Evolutionary conservation across 495 filamentous ascomycete species (phyloP), one percentile per base, ranked within the genome.

Genomic region (Trichoderma gamsii): DNA sequence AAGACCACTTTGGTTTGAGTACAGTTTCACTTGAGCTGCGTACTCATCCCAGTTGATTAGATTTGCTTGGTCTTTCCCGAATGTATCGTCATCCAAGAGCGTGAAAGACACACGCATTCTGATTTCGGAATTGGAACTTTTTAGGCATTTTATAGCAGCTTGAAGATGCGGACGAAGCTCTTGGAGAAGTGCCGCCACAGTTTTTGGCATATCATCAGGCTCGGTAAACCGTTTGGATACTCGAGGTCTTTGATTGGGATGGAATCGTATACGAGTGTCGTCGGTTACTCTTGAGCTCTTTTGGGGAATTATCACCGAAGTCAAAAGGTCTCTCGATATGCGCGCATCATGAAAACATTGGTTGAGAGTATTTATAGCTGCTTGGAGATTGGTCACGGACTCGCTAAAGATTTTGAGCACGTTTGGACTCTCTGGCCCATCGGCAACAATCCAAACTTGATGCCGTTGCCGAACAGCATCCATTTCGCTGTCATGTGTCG

Each of bases 21-120:
- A 69, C 6, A 75, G 67, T 52, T 69, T 70, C 66, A 86, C 64
- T 74, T 88, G 82, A 4, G 72, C 71, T 41, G 72, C 67, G 41
- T 90, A 86, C 12, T 89, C 80, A 8, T 79, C 72, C 49, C 85
- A 81, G 0, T 72, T 72, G 65, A 84, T 83, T 9, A 72, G 69
- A 0, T 51, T n/a, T 11, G 0, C 9, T 41, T 77, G 76, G 15
- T 69, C 76, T 25, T 76, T 75, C 15, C 75, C 75, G 46, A 82
- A 89, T 16, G 75, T 70, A 11, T 76, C 74, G 16, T 90, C 75
- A 9, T 81, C 70, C 35, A 86, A 79, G 0, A 78, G 76, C 0
- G 88, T 89, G 56, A 90, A 82, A 41, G 82, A 78, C 4, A 88
- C 79, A 25, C 84, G 80, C 82, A 91, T 76, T 7, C 67, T 68